These are phyloP conservation scores for Candida sp. DNA, from an alignment of 1,139 yeast genomes.

Conservation along the genomic window DNA sequence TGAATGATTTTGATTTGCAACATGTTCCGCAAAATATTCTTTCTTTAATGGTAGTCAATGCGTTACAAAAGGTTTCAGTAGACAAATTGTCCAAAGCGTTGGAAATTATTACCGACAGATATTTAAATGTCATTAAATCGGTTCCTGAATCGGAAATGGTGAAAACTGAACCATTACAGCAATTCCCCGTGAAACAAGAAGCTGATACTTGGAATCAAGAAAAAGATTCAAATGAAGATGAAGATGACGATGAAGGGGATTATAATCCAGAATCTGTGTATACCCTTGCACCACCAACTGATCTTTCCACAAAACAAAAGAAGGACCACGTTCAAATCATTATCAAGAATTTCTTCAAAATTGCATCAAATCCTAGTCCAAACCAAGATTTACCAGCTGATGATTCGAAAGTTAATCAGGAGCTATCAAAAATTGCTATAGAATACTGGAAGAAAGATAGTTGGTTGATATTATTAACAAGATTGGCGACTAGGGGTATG, in stretches of 20 bases:
- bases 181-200: constrained; percentile 4
- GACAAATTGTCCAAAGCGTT: constrained; percentile 63
- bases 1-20: constrained; percentile 67
- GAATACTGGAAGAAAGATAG: constrained; percentile 67
- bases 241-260: constrained; percentile 31
- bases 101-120: constrained; percentile 64
- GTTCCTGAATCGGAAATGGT: constrained; percentile 1
- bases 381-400: constrained; percentile 15
- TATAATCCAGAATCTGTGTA: constrained; percentile 44
- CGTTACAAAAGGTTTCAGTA: constrained; percentile 52
- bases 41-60: constrained; percentile 62
- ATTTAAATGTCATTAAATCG: constrained; percentile 24
- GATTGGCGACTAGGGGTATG: constrained; percentile 82
- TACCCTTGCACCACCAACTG: constrained; percentile 57
- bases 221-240: constrained; percentile 24
- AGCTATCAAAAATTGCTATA: constrained; percentile 53
- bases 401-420: constrained; percentile 22
- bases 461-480: constrained; percentile 72
- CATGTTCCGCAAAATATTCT: constrained; percentile 64
- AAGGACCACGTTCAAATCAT: constrained; percentile 51
- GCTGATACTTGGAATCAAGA: neutral
- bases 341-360: constrained; percentile 51
- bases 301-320: constrained; percentile 45
- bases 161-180: neutral
- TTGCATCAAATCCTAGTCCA: constrained; percentile 24